Percentiles rank a stretch among this genome's conserved stretches.
Evolutionary conservation across 805 yeast species (phyloP).

Genomic region (Debaryomyces maramus): DNA sequence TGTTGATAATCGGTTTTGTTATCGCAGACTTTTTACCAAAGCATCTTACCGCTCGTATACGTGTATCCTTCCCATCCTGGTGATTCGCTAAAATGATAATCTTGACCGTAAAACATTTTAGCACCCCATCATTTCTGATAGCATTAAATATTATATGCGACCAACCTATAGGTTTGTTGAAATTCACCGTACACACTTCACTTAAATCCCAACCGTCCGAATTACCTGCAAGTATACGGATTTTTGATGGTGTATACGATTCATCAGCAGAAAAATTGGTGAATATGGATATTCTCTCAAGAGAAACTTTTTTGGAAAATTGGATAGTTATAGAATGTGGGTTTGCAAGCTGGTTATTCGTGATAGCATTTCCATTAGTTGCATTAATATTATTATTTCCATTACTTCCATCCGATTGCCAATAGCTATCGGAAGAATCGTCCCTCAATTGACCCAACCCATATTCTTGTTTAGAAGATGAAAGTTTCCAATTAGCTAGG

Average conservation of each 20-base stretch:
- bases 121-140: conserved; percentile 51
- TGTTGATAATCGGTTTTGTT: conserved; percentile 5
- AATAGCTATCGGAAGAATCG: conserved; percentile 67
- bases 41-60: conserved; percentile 70
- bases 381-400: conserved; percentile 25
- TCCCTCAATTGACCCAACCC: conserved; percentile 74
- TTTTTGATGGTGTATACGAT: conserved; percentile 83
- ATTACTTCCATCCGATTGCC: conserved; percentile 90
- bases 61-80: conserved; percentile 96
- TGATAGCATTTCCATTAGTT: conserved; percentile 20
- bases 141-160: conserved; percentile 60
- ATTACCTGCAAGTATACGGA: conserved; percentile 68
- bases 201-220: conserved; percentile 72
- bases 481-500: conserved; percentile 80
- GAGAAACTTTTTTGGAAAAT: conserved; percentile 72
- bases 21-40: conserved; percentile 38
- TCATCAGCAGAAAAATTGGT: conserved; percentile 76
- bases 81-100: conserved; percentile 72
- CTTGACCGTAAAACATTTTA: conserved; percentile 67
- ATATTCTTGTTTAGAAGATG: conserved; percentile 70
- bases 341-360: conserved; percentile 46
- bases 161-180: conserved; percentile 79
- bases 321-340: conserved; percentile 83
- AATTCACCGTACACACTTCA: conserved; percentile 59
- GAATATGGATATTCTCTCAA: conserved; percentile 69